These are phyloP conservation scores for Bremia lactucae DNA, from an alignment of 352 stramenopile species.

Conservation along the genomic window DNA sequence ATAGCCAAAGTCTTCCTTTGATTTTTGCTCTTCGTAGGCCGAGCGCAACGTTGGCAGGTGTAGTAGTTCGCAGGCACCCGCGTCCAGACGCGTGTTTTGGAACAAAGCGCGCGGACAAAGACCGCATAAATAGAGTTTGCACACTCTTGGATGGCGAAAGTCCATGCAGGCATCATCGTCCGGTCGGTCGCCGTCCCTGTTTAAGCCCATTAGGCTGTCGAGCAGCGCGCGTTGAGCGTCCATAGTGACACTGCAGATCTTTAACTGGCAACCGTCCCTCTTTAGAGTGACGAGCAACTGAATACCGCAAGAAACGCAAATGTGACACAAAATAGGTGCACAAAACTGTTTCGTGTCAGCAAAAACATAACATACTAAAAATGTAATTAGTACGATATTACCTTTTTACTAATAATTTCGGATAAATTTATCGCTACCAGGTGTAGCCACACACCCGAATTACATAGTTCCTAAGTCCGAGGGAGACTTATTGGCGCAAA, in stretches of 20 bases:
- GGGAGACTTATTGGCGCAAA: no score
- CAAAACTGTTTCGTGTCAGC: no score
- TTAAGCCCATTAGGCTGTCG: constrained; percentile 87
- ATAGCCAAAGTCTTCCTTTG: constrained; percentile 43
- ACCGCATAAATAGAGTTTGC: constrained; percentile 73
- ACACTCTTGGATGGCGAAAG: constrained; percentile 63
- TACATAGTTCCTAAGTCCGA: no score
- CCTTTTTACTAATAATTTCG: no score
- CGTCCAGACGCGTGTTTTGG: constrained; percentile 84
- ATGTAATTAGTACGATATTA: no score
- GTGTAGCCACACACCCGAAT: no score
- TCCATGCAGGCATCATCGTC: constrained; percentile 58
- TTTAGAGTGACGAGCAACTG: no score
- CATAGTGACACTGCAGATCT: constrained; percentile 22
- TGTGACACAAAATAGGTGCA: no score
- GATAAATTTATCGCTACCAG: no score
- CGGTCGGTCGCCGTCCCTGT: constrained; percentile 80
- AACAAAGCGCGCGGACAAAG: constrained; percentile 85
- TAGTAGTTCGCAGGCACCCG: constrained; percentile 54
- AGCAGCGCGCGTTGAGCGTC: constrained; percentile 80
- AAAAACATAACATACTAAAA: no score
- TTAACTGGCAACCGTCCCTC: no score
- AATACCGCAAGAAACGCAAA: no score
- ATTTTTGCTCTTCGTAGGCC: constrained; percentile 40
- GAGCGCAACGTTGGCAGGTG: constrained; percentile 62